Base-by-base conservation (phyloP, 805 yeast genomes). In the Lipomyces spencermartinsiae region DNA sequence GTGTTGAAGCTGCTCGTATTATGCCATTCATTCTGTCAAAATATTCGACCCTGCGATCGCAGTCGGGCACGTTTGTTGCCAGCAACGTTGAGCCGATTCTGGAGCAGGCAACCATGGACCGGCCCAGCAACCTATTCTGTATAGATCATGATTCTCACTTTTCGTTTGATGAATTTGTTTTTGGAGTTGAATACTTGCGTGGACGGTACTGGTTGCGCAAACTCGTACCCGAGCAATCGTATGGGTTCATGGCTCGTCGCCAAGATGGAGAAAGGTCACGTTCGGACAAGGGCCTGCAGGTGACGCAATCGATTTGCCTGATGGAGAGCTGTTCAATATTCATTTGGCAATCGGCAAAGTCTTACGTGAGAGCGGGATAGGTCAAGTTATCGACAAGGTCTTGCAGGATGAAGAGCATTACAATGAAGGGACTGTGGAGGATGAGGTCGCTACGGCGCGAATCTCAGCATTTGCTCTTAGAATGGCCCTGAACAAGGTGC, bases 321-420 rank as follows among this genome's bases (percentile, higher is more conserved):
- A n/a, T n/a, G n/a, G n/a, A n/a, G n/a, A n/a, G n/a, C n/a, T n/a
- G n/a, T 39, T 39, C 46, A n/a, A n/a, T n/a, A n/a, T n/a, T n/a
- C n/a, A n/a, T n/a, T n/a, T n/a, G n/a, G n/a, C n/a, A n/a, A n/a
- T n/a, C n/a, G n/a, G n/a, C n/a, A n/a, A n/a, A n/a, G n/a, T n/a
- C n/a, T n/a, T n/a, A n/a, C n/a, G n/a, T n/a, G n/a, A n/a, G n/a
- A n/a, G 54, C 54, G 54, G 54, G 25, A 14, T 14, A 49, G 54
- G 54, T 2, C 8, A 49, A 19, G 19, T 16, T 49, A 49, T 49
- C 54, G 12, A 49, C 54, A 49, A 2, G 7, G 12, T 49, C 54
- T 49, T 49, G 54, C 54, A 19, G 12, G 54, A 49, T 49, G 54
- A 49, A 49, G 54, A 49, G 54, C 8, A 49, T 49, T 49, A 49